These are phyloP conservation scores for Tilletia indica DNA, from an alignment of 1,284 basidiomycete genomes.

Conservation along the genomic window DNA sequence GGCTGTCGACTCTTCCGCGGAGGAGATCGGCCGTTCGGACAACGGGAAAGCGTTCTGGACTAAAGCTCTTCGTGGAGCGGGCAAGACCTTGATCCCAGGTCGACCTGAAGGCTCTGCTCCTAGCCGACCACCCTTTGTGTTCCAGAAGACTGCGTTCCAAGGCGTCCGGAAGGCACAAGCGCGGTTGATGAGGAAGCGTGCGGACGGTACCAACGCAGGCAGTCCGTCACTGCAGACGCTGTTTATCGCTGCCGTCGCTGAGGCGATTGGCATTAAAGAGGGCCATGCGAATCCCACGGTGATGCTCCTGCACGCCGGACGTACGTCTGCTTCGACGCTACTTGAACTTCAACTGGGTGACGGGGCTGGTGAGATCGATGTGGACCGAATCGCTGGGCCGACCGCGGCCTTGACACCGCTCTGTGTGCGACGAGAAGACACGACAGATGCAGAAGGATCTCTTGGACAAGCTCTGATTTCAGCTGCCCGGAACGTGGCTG, in stretches of 20 bases:
- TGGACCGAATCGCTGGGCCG: not conserved
- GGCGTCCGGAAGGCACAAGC: not conserved
- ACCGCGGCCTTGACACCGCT: conserved; percentile 10
- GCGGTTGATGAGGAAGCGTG: not conserved
- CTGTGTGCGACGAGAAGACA: not conserved
- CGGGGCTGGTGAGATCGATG: not conserved
- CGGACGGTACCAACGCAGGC: not conserved
- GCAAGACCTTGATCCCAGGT: not conserved
- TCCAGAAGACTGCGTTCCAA: not conserved
- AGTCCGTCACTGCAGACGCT: not conserved
- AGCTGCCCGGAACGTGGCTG: not conserved
- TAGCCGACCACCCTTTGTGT: not conserved
- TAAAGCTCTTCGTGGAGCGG: not conserved
- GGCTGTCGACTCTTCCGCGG: not conserved
- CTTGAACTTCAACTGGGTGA: not conserved
- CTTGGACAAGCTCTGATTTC: not conserved
- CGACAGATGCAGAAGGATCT: not conserved
- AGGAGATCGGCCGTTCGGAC: too few relatives aligned
- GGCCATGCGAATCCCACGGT: not conserved
- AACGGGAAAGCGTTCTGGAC: not conserved
- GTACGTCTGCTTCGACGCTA: not conserved
- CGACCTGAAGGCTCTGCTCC: too few relatives aligned
- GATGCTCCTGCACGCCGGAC: conserved; percentile 15
- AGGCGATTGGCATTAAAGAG: not conserved
- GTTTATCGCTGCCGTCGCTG: conserved; percentile 12